Base-by-base conservation (phyloP, 768 basidiomycete genomes). In the Russula sp. region DNA sequence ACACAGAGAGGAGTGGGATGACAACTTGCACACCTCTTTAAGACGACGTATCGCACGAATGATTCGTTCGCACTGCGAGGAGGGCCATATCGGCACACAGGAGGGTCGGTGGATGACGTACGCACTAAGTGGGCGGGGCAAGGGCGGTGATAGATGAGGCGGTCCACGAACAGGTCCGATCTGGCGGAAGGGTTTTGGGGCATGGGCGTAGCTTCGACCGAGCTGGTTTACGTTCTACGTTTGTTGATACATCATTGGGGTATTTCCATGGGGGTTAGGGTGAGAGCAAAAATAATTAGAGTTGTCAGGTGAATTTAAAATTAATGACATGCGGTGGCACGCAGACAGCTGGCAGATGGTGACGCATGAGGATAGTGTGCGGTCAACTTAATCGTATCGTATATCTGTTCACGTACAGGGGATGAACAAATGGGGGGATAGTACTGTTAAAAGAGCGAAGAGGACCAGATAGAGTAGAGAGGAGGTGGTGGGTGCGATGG, bases 1-100 rank as follows among this genome's bases (percentile, higher is more conserved):
- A 63, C 71, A 72, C 30, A 79, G 75, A 71, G 74, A 79, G 7
- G 75, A 81, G 61, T 83, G 82, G 82, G 67, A 71, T 6, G 84
- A 86, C 70, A 32, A 22, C 22, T 78, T 80, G 69, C 84, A 86
- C 67, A 64, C 57, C 30, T 60, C 57, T 40, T 70, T 79, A 67
- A 83, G 88, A 59, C 64, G 71, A 1, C 71, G 71, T 26, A 81
- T 88, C 46, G 74, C 72, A 52, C 22, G 56, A 8, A 68, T 71
- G 67, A 71, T 84, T n/a, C 69, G 68, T n/a, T 64, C 55, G 61
- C 73, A 75, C 46, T 57, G 67, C 54, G 57, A 59, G 32, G 67
- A 64, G 18, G 76, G 76, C 32, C 57, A 61, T 63, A 67, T 80
- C 59, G 71, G 67, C 50, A 65, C 66, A 34, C 32, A 60, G 61